phyloP scores from a whole-genome alignment of 2,329 filamentous ascomycete species.

The Penicillium sp. region DNA sequence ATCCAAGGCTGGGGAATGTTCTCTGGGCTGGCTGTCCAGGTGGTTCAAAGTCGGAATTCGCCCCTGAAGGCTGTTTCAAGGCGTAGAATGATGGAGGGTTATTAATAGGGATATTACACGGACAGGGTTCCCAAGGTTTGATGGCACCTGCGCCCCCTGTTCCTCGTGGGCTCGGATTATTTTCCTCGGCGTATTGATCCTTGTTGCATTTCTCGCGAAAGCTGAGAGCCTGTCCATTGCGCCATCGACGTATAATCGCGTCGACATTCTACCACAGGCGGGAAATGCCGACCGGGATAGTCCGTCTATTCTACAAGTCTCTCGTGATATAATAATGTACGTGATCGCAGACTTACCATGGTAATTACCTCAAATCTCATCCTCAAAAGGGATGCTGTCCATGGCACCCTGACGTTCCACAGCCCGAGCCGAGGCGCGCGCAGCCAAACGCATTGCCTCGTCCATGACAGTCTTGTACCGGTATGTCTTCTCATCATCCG shows the following conservation, averaged over 20 bases:
- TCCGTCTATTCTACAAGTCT: neutral
- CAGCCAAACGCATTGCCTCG: conserved; percentile 44
- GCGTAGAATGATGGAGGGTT: neutral
- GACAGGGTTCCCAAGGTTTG: neutral
- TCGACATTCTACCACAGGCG: neutral
- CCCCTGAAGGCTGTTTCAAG: neutral
- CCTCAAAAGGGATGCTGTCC: conserved; percentile 49
- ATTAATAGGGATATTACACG: conserved; percentile 3
- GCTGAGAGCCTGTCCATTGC: neutral
- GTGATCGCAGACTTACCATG: neutral
- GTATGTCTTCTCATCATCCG: conserved; percentile 33
- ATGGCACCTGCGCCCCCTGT: neutral
- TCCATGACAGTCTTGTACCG: conserved; percentile 47
- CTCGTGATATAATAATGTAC: conserved; percentile 11
- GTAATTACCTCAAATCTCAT: conserved; percentile 37
- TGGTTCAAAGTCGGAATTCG: neutral
- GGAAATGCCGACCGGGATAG: neutral
- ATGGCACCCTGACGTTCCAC: conserved; percentile 48
- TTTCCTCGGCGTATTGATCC: neutral
- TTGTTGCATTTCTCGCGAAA: conserved; percentile 3
- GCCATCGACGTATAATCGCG: neutral
- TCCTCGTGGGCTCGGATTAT: conserved; percentile 3
- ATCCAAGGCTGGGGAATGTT: conserved; percentile 4
- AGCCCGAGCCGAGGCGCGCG: conserved; percentile 44
- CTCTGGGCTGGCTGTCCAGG: neutral